Evolutionary conservation across 148 eudicot genomes (phyloP).

Genomic region (Heliamphora exappendiculata): DNA sequence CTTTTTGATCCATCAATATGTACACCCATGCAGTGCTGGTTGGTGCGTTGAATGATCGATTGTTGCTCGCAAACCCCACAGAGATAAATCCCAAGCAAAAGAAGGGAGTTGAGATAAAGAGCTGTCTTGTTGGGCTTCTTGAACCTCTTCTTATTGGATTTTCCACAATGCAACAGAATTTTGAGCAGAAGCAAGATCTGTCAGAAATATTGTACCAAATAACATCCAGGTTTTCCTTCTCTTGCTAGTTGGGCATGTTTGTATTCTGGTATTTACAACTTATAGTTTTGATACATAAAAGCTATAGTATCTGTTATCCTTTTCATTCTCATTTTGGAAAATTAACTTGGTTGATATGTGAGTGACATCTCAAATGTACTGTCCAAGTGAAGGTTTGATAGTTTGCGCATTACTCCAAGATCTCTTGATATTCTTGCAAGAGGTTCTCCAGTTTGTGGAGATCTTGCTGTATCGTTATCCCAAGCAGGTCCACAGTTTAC

Average conservation of each 20-base stretch:
- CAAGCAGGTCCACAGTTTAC: slow-evolving; percentile 98
- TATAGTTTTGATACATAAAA: background rate
- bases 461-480: slow-evolving; percentile 94
- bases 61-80: slow-evolving; percentile 83
- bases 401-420: slow-evolving; percentile 90
- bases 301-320: background rate
- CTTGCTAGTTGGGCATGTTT: background rate
- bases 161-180: slow-evolving; percentile 91
- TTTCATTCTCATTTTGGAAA: background rate
- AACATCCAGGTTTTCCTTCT: slow-evolving; percentile 69
- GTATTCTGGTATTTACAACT: background rate
- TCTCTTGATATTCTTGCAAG: slow-evolving; percentile 90
- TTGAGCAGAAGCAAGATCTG: slow-evolving; percentile 92
- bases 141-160: slow-evolving; percentile 97
- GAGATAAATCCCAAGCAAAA: slow-evolving; percentile 83
- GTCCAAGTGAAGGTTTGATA: slow-evolving; percentile 67
- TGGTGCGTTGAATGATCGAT: slow-evolving; percentile 91
- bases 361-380: slow-evolving; percentile 16
- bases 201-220: slow-evolving; percentile 88
- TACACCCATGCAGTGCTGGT: slow-evolving; percentile 59
- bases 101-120: slow-evolving; percentile 79
- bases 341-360: background rate
- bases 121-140: slow-evolving; percentile 93
- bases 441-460: slow-evolving; percentile 98
- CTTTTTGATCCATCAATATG: slow-evolving; percentile 2